Base-by-base conservation (phyloP, 768 basidiomycete species). In the Leucogyrophana mollusca region DNA sequence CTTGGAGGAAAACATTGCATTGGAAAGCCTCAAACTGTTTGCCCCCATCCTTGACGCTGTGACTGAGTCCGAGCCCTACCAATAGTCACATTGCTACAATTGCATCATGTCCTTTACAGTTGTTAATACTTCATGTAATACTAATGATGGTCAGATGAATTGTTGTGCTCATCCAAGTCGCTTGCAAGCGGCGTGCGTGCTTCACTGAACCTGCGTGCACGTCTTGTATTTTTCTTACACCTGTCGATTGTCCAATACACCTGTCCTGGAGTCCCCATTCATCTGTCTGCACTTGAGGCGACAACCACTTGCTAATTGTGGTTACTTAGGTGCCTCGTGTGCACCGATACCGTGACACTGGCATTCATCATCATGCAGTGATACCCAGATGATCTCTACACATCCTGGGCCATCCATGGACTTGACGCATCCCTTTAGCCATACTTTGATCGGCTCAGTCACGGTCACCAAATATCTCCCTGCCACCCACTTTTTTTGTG, bases 281-380 rank as follows among this genome's bases (percentile, higher is more conserved):
- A 61, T 71, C 78, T 82, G 72, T 77, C 67, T 59, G 58, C 65
- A 76, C 78, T 81, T 65, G 80, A 77, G 74, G 78, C 77, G 83
- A 84, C 83, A 83, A 86, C 83, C 85, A 79, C 85, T 87, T 88
- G n/a, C n/a, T n/a, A 47, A 65, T 58, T 87, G 87, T 78, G 85
- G 85, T 85, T 80, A 73, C 80, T n/a, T n/a, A n/a, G n/a, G 83
- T 82, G 76, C 77, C 78, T 84, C 82, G 81, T 74, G 73, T 74
- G 70, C 72, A 83, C 85, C 85, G 69, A 89, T 61, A 87, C n/a
- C n/a, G n/a, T n/a, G n/a, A n/a, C 87, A 84, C 73, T 62, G 85
- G 85, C 81, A 64, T 6, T 77, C 77, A 67, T 69, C 65, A 54
- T 52, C 59, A n/a, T n/a, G n/a, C n/a, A n/a, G n/a, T n/a, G n/a